These are phyloP conservation scores for Saccharomycopsis lassenensis DNA, from an alignment of 805 yeast species.

Conservation along the genomic window DNA sequence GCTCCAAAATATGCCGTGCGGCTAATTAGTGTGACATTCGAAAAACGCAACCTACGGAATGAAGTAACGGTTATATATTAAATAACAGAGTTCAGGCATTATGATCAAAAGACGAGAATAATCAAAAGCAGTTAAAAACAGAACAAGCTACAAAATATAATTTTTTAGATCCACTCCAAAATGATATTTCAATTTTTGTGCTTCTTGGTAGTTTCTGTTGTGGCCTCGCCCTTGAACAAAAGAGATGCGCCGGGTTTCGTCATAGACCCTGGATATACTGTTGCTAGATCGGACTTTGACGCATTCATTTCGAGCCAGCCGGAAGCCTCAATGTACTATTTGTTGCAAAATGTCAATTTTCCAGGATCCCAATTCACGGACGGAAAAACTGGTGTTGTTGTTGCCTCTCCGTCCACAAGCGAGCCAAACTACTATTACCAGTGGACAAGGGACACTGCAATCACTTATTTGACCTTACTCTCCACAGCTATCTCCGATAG, in stretches of 20 bases:
- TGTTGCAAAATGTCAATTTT: conserved; percentile 12
- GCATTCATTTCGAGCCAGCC: conserved; percentile 8
- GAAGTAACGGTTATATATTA: neutral
- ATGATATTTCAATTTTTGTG: neutral
- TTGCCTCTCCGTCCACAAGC: conserved; percentile 55
- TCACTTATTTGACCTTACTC: conserved; percentile 40
- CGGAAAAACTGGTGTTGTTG: conserved; percentile 40
- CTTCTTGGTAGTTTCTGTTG: neutral
- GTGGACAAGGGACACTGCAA: conserved; percentile 68
- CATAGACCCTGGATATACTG: conserved; percentile 5
- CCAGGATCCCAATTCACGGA: neutral
- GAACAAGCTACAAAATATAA: too few species aligned
- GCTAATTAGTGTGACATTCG: neutral
- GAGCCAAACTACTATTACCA: conserved; percentile 61
- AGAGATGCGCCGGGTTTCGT: conserved; percentile 4
- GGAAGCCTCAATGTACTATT: conserved; percentile 6
- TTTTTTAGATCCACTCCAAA: neutral
- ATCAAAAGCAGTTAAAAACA: too few species aligned
- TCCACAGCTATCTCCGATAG: conserved; percentile 33
- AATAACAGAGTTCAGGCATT: neutral
- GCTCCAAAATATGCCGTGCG: too few species aligned
- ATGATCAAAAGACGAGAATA: neutral
- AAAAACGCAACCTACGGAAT: neutral
- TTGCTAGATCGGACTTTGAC: conserved; percentile 3
- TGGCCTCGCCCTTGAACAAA: neutral